Percentiles rank a stretch among this genome's conserved stretches.
phyloP scores from a whole-genome alignment of 1,139 yeast species.

The Candida sojae region DNA sequence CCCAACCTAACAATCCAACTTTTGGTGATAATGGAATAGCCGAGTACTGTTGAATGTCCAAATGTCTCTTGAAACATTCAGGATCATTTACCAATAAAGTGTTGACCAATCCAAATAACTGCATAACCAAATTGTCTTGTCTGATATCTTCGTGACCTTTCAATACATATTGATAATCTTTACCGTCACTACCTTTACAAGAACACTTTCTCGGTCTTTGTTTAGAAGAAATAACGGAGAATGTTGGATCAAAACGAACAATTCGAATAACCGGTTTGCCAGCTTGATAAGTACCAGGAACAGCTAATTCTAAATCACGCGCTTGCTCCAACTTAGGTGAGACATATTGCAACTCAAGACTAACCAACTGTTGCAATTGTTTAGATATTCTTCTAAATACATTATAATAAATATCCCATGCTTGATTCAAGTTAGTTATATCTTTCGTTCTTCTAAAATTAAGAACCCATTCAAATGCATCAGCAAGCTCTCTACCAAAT shows the following conservation, averaged over 20 bases:
- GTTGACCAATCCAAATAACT: conserved; percentile 91
- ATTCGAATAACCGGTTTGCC: conserved; percentile 80
- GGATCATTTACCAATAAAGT: conserved; percentile 87
- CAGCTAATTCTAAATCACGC: conserved; percentile 79
- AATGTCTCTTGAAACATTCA: conserved; percentile 93
- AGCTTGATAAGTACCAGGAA: conserved; percentile 90
- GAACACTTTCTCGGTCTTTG: conserved; percentile 90
- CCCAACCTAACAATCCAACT: conserved; percentile 98
- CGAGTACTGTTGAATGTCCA: conserved; percentile 87
- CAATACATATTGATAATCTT: conserved; percentile 74
- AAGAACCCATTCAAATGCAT: conserved; percentile 92
- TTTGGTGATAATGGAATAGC: conserved; percentile 96
- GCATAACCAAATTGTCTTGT: conserved; percentile 98
- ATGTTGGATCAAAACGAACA: conserved; percentile 73
- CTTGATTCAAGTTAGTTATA: conserved; percentile 86
- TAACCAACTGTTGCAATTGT: conserved; percentile 84
- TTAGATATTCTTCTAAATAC: conserved; percentile 90
- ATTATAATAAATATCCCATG: conserved; percentile 95
- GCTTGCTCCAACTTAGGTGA: conserved; percentile 87
- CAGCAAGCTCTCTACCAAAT: conserved; percentile 89
- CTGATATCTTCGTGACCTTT: conserved; percentile 99
- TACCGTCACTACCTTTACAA: conserved; percentile 88
- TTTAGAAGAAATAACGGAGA: conserved; percentile 90
- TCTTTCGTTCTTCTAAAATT: conserved; percentile 85
- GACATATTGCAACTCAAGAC: conserved; percentile 87